Conservation (phyloP, 1,284 basidiomycete species). For the Moniliella sp. region DNA sequence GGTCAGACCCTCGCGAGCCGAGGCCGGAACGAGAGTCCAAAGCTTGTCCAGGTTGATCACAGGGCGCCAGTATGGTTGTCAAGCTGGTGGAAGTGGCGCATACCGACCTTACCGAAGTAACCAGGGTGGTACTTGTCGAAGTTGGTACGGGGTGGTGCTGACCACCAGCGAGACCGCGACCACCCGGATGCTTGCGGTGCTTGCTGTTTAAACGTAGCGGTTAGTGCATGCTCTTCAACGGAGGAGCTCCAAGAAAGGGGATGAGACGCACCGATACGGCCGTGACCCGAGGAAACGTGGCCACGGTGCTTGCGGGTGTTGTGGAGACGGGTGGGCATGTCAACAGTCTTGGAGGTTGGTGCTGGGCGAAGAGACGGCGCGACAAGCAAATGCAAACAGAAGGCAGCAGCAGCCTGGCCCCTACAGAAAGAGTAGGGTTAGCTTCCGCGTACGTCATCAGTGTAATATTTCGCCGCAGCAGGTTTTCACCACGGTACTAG, state of each 20-base stretch:
- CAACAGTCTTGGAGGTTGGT: no score
- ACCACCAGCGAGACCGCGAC: constrained; percentile 99
- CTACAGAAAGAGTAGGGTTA: no score
- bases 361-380: no score
- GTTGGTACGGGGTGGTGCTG: constrained; percentile 72
- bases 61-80: constrained; percentile 69
- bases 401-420: no score
- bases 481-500: no score
- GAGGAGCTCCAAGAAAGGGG: no score
- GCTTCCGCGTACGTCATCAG: no score
- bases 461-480: no score
- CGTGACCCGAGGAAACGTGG: constrained; percentile 65
- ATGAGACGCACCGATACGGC: no score
- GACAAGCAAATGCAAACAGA: no score
- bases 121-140: constrained; percentile 35
- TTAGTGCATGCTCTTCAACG: no score
- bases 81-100: constrained; percentile 90
- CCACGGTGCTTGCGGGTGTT: constrained; percentile 96
- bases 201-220: no score
- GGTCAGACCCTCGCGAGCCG: constrained; percentile 21
- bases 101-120: constrained; percentile 84
- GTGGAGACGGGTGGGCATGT: constrained; percentile 75
- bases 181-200: constrained; percentile 98
- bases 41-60: constrained; percentile 54
- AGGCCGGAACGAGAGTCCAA: constrained; percentile 31